Evolutionary conservation across 345 rosid species (phyloP).

Genomic region (Melaleuca alternifolia): DNA sequence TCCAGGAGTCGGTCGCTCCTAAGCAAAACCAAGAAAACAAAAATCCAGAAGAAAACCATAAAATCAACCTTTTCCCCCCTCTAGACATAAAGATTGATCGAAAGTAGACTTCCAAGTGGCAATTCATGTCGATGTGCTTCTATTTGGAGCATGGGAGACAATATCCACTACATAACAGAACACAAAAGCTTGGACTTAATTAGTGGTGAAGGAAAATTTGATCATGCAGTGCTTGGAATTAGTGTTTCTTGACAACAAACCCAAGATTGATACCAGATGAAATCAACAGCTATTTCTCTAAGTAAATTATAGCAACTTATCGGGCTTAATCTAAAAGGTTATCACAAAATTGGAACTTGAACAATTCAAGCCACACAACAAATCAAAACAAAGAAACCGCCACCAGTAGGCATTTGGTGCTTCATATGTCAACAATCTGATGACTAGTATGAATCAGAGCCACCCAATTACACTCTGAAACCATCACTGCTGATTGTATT

Average conservation of each 20-base stretch:
- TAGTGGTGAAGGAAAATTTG: background rate
- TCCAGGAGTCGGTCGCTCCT: background rate
- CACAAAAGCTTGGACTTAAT: background rate
- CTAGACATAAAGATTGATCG: background rate
- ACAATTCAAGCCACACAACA: background rate
- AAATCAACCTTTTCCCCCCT: background rate
- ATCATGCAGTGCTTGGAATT: background rate
- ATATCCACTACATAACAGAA: background rate
- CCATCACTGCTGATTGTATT: background rate
- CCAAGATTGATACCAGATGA: background rate
- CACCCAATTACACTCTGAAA: background rate
- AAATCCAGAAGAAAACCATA: background rate
- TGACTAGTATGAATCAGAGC: background rate
- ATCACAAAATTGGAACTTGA: background rate
- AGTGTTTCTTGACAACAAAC: background rate
- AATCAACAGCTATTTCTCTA: background rate
- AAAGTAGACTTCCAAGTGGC: background rate
- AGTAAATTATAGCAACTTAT: background rate
- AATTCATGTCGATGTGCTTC: background rate
- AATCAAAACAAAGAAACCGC: background rate
- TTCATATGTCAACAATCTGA: background rate
- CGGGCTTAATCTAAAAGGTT: background rate
- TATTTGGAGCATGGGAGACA: background rate
- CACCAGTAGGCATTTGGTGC: background rate
- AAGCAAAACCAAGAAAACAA: background rate